Evolutionary conservation across 1,284 basidiomycete species (phyloP).

Genomic region (Singerocomus inundabilis): DNA sequence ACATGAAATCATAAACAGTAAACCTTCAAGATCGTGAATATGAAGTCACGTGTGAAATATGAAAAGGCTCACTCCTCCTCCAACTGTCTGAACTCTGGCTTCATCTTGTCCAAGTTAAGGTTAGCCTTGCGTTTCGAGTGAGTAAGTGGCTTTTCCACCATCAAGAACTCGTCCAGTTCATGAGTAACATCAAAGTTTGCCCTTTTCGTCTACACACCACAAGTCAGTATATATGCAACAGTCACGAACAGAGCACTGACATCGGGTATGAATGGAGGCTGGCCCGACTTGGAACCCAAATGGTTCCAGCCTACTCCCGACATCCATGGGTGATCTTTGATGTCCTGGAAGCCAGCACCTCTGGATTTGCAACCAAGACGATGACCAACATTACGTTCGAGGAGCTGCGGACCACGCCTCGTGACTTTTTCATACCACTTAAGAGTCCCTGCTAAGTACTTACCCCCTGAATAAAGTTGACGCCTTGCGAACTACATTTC

Average conservation of each 20-base stretch:
- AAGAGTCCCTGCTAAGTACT: constrained; percentile 24
- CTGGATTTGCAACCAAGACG: constrained; percentile 80
- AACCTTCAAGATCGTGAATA: constrained; percentile 47
- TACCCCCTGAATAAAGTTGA: constrained; percentile 49
- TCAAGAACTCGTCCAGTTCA: constrained; percentile 92
- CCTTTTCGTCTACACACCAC: constrained; percentile 68
- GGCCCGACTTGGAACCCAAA: constrained; percentile 71
- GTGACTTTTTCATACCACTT: constrained; percentile 15
- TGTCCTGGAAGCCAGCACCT: constrained; percentile 67
- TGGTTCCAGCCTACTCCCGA: constrained; percentile 75
- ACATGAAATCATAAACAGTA: constrained; percentile 73
- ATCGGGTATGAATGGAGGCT: constrained; percentile 90
- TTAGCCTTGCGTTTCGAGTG: constrained; percentile 88
- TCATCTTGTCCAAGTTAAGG: constrained; percentile 80
- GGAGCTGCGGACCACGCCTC: constrained; percentile 51
- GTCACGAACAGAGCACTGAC: constrained; percentile 46
- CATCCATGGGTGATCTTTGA: constrained; percentile 89
- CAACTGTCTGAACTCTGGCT: constrained; percentile 86
- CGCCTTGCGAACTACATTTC: constrained; percentile 44
- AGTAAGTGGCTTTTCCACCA: constrained; percentile 96
- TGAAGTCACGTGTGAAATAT: not conserved
- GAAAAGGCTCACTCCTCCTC: constrained; percentile 78
- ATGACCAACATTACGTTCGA: constrained; percentile 80
- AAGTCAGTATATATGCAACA: constrained; percentile 9
- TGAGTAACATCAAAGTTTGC: constrained; percentile 98